Evolutionary conservation across 257 asterid genomes (phyloP), one percentile per base, ranked within the genome.

Genomic region (Nicotiana tomentosiformis): DNA sequence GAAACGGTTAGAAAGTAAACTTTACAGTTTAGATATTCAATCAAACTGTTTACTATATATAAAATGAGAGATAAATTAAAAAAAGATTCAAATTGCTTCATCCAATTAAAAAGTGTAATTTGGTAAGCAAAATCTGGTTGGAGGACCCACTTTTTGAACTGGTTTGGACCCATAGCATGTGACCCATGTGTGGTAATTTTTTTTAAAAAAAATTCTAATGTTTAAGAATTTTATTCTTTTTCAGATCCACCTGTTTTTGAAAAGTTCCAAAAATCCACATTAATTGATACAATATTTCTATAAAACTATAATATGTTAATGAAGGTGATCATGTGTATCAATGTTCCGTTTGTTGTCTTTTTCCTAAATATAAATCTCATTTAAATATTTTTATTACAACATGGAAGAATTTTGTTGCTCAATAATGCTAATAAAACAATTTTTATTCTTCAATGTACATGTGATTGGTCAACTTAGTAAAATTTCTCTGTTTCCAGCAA

Each of bases 161-260:
- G 67, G n/a, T 11, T n/a, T 37, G 91, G 89, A 60, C 86, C 90
- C 89, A 86, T 35, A 67, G 78, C 93, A 91, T 87, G 94, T 91
- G 91, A 84, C 87, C 88, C 92, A 91, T 88, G 91, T 91, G 91
- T 89, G 84, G 29, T 62, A 30, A 37, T 37, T 60, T 62, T 60
- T 46, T 65, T 18, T 20, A 18, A 18, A 16, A 9, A 3, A 16
- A 9, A 3, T 9, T 72, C 17, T 29, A 29, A 11, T 53, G 17
- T 29, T 5, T 62, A 20, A 46, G 7, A 72, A 23, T 46, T 72
- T 15, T 35, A 37, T 70, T 62, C 37, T 77, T 81, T 86, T 85
- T 84, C 57, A 85, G 91, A 86, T 82, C 89, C 86, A 82, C 29
- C 77, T 17, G 5, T 66, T 32, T 10, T 9, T 29, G 78, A 23